Base-by-base conservation (phyloP, 805 yeast genomes). In the Zygosaccharomyces bisporus region DNA sequence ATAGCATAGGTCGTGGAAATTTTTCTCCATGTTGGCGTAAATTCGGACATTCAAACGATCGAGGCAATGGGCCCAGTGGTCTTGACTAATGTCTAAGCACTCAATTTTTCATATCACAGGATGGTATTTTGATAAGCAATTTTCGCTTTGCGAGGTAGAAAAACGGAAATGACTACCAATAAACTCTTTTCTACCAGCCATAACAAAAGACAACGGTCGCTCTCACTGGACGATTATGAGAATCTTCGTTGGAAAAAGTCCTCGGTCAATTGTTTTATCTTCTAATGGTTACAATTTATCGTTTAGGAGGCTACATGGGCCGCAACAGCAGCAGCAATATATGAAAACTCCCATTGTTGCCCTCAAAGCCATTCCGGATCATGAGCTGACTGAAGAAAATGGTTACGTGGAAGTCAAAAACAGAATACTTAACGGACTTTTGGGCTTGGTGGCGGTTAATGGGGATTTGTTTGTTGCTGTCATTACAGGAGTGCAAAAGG, bases 251-350 rank as follows among this genome's bases (percentile, higher is more conserved):
- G 78, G 83, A 44, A 76, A 73, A 45, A 61, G 70, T 25, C 91
- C 93, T 1, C 70, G 96, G 43, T 75, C 90, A 8, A 69, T 86
- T 45, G 83, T 86, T 2, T 68, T 88, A 3, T 76, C 80, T 3
- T 75, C 83, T 16, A 72, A 74, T 34, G 75, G 73, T 20, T 75
- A 71, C 58, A 86, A 81, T 1, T 69, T 88, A 47, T 69, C 82
- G 3, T 70, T 88, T 38, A 71, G 81, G 72, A 45, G 57, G 35
- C 25, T 49, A n/a, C 46, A 49, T n/a, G 53, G 46, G 20, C 45
- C 36, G 46, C 41, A 34, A 34, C 46, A 41, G 13, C 43, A 46
- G 30, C 50, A 50, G 3, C 58, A 54, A 21, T 56, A 50, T 32
- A 47, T 58, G 19, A 46, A 49, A 37, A 43, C 50, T 7, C 70